These are phyloP conservation scores for Eucalyptus marginata DNA, from an alignment of 345 rosid species.

Conservation along the genomic window DNA sequence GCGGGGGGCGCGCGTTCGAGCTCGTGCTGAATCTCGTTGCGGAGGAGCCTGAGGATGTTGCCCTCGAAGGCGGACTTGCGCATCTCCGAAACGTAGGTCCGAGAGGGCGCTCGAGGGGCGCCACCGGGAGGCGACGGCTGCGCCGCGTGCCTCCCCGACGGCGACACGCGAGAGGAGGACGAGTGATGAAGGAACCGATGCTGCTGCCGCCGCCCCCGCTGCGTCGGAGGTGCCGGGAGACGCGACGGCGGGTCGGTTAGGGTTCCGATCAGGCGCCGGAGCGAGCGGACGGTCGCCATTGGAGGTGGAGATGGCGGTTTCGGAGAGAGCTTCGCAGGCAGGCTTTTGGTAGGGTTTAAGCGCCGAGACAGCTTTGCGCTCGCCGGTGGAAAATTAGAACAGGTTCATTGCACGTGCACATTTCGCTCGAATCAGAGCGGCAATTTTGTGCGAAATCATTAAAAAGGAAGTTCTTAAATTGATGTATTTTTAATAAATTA, in stretches of 20 bases:
- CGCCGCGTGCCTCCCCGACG: background rate
- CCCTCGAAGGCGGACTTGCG: conserved; percentile 72
- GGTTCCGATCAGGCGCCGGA: background rate
- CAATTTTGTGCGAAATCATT: background rate
- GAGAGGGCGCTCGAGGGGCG: conserved; percentile 16
- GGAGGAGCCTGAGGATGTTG: conserved; percentile 43
- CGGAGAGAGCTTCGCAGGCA: background rate
- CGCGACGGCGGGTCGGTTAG: background rate
- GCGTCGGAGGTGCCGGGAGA: background rate
- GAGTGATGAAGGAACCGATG: background rate
- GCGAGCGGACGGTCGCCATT: conserved; percentile 20
- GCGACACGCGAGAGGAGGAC: background rate
- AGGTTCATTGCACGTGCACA: background rate
- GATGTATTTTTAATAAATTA: no score
- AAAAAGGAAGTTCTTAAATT: no score
- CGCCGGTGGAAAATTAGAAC: background rate
- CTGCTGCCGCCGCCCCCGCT: background rate
- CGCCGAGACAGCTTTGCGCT: background rate
- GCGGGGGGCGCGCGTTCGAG: conserved; percentile 36
- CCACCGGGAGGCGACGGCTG: background rate
- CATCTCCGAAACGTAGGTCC: conserved; percentile 55
- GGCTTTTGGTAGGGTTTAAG: background rate
- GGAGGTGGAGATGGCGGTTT: background rate
- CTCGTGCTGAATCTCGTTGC: conserved; percentile 65
- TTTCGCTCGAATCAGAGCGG: background rate